Evolutionary conservation across 129 eudicot genomes (phyloP).

Genomic region (Artemisia annua): DNA sequence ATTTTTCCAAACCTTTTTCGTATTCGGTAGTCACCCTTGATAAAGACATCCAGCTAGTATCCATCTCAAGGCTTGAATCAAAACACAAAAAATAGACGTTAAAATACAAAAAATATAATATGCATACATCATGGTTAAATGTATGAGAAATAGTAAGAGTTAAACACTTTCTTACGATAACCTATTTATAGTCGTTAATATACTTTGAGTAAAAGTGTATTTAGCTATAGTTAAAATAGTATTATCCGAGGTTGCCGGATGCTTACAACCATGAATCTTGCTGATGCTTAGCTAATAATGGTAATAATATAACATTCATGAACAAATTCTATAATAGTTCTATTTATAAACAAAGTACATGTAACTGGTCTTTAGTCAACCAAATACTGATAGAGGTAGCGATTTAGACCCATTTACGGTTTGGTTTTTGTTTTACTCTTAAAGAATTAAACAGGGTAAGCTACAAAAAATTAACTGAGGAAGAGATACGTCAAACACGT

Average conservation of each 20-base stretch:
- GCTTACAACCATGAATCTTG: neutral
- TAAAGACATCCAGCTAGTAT: slow-evolving; percentile 26
- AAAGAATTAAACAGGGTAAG: too few relatives aligned
- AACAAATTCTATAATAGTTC: neutral
- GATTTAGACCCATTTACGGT: neutral
- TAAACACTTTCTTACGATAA: too few relatives aligned
- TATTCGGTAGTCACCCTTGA: too few relatives aligned
- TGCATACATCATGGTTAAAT: neutral
- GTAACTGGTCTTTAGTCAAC: neutral
- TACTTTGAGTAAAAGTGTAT: too few relatives aligned
- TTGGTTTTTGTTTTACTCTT: neutral
- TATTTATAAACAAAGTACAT: neutral
- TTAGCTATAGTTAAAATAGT: too few relatives aligned
- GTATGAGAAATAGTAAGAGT: neutral
- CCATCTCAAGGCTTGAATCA: slow-evolving; percentile 6
- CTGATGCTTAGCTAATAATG: neutral
- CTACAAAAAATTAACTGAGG: too few relatives aligned
- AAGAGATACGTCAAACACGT: too few relatives aligned
- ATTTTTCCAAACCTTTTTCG: too few relatives aligned
- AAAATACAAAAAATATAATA: neutral
- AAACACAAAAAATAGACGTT: neutral
- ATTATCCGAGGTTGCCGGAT: neutral
- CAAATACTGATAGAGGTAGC: slow-evolving; percentile 6
- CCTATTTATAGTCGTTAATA: too few relatives aligned
- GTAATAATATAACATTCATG: neutral